Percentiles rank a stretch among this genome's conserved stretches.
These are phyloP conservation scores for Gnaphalium uliginosum DNA, from an alignment of 129 eudicot species.

Conservation along the genomic window DNA sequence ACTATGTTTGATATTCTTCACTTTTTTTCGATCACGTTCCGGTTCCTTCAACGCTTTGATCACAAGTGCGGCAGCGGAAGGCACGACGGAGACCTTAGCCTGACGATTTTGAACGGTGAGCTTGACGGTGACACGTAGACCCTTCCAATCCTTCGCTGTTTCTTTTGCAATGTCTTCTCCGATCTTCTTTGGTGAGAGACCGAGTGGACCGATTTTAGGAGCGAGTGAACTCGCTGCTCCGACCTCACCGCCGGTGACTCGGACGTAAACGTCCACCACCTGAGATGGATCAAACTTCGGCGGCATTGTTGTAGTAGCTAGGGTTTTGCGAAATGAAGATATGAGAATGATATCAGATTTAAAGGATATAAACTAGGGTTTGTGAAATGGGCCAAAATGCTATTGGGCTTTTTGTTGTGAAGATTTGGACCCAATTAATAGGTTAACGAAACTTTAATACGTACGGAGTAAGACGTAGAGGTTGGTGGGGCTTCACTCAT, in stretches of 20 bases:
- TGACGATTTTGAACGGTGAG: conserved; percentile 91
- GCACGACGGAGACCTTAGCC: conserved; percentile 85
- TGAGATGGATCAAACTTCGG: conserved; percentile 74
- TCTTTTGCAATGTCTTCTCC: conserved; percentile 86
- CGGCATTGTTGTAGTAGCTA: conserved; percentile 50
- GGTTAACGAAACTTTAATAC: too few species aligned
- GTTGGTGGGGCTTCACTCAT: too few species aligned
- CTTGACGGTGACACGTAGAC: conserved; percentile 86
- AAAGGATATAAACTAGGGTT: conserved; percentile 31
- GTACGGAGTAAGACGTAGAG: too few species aligned
- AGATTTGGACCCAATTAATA: neutral
- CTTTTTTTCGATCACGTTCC: conserved; percentile 76
- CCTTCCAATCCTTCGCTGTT: conserved; percentile 93
- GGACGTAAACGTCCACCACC: conserved; percentile 79
- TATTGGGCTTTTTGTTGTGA: neutral
- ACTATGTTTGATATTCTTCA: conserved; percentile 66
- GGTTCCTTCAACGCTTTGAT: conserved; percentile 92
- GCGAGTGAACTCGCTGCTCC: conserved; percentile 85
- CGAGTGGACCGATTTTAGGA: conserved; percentile 79
- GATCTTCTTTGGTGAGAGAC: conserved; percentile 79
- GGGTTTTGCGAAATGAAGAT: conserved; percentile 35
- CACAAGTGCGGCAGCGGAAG: conserved; percentile 85
- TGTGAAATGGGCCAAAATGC: neutral
- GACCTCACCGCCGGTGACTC: conserved; percentile 84
- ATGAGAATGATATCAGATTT: neutral